Percentiles rank a stretch among this genome's conserved stretches.
These are phyloP conservation scores for Melastoma candidum DNA, from an alignment of 441 rosid genomes.

Conservation along the genomic window DNA sequence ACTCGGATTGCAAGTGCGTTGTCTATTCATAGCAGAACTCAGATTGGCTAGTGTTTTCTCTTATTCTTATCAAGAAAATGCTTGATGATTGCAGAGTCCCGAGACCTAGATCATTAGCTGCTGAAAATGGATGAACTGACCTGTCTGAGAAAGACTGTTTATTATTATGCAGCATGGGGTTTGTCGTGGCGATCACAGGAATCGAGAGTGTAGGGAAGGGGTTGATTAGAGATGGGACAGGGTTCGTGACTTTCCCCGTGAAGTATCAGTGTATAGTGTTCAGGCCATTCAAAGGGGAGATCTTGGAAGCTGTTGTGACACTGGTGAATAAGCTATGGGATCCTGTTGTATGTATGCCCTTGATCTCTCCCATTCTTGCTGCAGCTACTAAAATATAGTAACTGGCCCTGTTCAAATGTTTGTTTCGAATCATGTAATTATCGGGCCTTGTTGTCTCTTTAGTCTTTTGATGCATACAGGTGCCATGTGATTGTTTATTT, in stretches of 20 bases:
- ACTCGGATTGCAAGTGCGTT: too few relatives aligned
- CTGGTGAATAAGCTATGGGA: slow-evolving; percentile 71
- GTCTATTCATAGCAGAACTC: too few relatives aligned
- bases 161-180: slow-evolving; percentile 54
- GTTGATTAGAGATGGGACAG: slow-evolving; percentile 78
- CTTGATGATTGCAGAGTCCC: too few relatives aligned
- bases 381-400: too few relatives aligned
- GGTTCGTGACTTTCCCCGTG: slow-evolving; percentile 74
- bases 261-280: slow-evolving; percentile 85
- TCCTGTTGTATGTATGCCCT: too few relatives aligned
- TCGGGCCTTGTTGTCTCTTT: background rate
- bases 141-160: too few relatives aligned
- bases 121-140: too few relatives aligned
- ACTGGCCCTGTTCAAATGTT: slow-evolving; percentile 95
- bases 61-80: too few relatives aligned
- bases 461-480: too few relatives aligned
- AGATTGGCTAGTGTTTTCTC: too few relatives aligned
- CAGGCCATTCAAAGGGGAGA: slow-evolving; percentile 90
- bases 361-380: too few relatives aligned
- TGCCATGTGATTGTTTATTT: background rate
- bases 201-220: slow-evolving; percentile 82
- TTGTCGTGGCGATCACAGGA: slow-evolving; percentile 85
- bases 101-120: too few relatives aligned
- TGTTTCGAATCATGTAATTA: slow-evolving; percentile 82
- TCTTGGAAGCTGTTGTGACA: slow-evolving; percentile 83